Base-by-base conservation (phyloP, 305 asterid genomes). In the Caryopteris hybrid region DNA sequence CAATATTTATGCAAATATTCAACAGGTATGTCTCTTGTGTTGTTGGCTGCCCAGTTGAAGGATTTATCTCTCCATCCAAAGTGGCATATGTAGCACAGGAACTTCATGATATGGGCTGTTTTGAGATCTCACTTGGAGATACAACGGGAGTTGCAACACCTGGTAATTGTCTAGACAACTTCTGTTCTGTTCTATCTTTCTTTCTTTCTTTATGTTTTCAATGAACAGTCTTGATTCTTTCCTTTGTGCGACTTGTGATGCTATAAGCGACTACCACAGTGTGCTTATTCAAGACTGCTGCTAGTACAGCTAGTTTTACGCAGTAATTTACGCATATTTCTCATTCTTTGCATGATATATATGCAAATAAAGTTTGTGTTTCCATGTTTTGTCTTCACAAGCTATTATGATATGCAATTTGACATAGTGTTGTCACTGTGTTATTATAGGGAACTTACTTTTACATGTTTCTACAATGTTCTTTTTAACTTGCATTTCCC, bases 121-220 rank as follows among this genome's bases (percentile, higher is more conserved):
- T 85, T 43, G 96, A 94, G 80, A 91, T 89, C 70, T 94, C 98
- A 38, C 96, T 94, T 33, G 99, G 91, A 42, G 99, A 94, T 79
- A 91, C 99, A 54, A 80, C 84, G n/a, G 98, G 98, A 73, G 88
- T 87, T 60, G 99, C 90, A 54, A 94, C 97, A 73, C 97, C 98
- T 33, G 96, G 99, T 94, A 84, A 76, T 47, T 13, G 13, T 66
- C 63, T 41, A 11, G 34, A 13, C 18, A 22, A 52, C 12, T 41
- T 39, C 11, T 12, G 62, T 27, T 34, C 43, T 38, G 8, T 38
- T 11, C 0, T 34, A 2, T 31, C 18, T 48, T 6, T n/a, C n/a
- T 52, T 20, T 8, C 20, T 50, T 12, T 50, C 5, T 31, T 29
- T 23, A 12, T n/a, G n/a, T n/a, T n/a, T n/a, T 1, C 6, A 31